Evolutionary conservation across 148 eudicot species (phyloP), one percentile per base, ranked within the genome.

Genomic region (Vaccinium corymbosum): DNA sequence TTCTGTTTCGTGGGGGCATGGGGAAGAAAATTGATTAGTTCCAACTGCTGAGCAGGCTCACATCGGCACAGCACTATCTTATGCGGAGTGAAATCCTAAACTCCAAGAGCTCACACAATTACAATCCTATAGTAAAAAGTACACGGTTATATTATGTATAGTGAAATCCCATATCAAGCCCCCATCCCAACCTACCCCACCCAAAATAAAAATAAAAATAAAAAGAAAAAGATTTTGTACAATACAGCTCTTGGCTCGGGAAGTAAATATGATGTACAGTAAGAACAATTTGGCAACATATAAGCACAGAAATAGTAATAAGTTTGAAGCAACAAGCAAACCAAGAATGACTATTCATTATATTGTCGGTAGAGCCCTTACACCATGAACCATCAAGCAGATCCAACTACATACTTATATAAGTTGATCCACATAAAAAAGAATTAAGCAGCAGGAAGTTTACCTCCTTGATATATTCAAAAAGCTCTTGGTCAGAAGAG

Each of bases 401-500:
- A 12, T 46, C 42, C 16, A 57, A 14, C 22, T 19, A 75, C 12
- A 50, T 8, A 27, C 27, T 64, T 29, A 78, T 15, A 42, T 27
- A 20, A 0, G 20, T 55, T 32, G 16, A 42, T 61, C 50, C 50
- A 84, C 22, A 71, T 14, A 32, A 48, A 70, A 50, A 55, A 53
- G 50, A 80, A 78, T 48, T 22, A 79, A 59, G 70, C 49, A 50
- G 73, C 25, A 55, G 42, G 49, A 80, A 20, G 49, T 29, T 79
- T 90, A 94, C 99, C 97, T 94, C 95, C 71, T 92, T 86, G 83
- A 92, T 91, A 82, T 93, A 97, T 84, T 90, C 91, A 20, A 89
- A 81, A 49, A 97, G 88, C 75, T 97, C 98, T 53, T 89, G 84
- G 83, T 97, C 95, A 70, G 98, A 92, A 32, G 95, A 87, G 82